Evolutionary conservation across 441 rosid species (phyloP).

Genomic region (Metrosideros polymorpha): DNA sequence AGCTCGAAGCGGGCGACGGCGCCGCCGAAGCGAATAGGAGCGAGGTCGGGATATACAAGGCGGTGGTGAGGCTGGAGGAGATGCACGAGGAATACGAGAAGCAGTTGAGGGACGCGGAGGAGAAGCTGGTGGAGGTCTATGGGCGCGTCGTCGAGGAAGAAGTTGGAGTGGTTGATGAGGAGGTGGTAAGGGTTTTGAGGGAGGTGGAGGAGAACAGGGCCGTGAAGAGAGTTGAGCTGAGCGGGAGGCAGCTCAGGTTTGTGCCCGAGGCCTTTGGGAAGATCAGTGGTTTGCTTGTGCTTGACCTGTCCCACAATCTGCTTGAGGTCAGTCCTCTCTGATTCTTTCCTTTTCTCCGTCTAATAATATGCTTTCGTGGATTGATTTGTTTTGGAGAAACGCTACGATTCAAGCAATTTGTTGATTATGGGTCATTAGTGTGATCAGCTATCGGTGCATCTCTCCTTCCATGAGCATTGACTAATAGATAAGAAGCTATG

Average conservation of each 20-base stretch:
- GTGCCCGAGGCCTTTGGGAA: slow-evolving; percentile 47
- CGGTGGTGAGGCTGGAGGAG: slow-evolving; percentile 8
- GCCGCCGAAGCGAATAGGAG: background rate
- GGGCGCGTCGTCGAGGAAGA: slow-evolving; percentile 1
- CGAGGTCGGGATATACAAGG: slow-evolving; percentile 3
- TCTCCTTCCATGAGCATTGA: background rate
- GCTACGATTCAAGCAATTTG: background rate
- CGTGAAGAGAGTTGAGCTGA: slow-evolving; percentile 35
- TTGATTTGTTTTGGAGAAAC: background rate
- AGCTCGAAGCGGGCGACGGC: background rate
- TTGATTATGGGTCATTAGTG: background rate
- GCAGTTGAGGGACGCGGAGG: slow-evolving; percentile 11
- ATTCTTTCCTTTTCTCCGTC: background rate
- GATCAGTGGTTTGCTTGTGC: slow-evolving; percentile 32
- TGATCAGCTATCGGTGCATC: background rate
- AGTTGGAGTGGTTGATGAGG: slow-evolving; percentile 1
- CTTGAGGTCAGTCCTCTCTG: slow-evolving; percentile 26
- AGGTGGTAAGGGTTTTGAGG: slow-evolving; percentile 7
- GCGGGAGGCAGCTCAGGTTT: slow-evolving; percentile 33
- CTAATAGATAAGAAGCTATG: background rate
- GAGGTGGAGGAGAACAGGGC: slow-evolving; percentile 16
- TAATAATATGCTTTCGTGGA: background rate
- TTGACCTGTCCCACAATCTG: slow-evolving; percentile 41
- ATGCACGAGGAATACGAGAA: slow-evolving; percentile 2
- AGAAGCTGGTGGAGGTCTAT: slow-evolving; percentile 5